Evolutionary conservation across 352 stramenopile species (phyloP), one percentile per base, ranked within the genome.

Genomic region (Pythium aristosporum): DNA sequence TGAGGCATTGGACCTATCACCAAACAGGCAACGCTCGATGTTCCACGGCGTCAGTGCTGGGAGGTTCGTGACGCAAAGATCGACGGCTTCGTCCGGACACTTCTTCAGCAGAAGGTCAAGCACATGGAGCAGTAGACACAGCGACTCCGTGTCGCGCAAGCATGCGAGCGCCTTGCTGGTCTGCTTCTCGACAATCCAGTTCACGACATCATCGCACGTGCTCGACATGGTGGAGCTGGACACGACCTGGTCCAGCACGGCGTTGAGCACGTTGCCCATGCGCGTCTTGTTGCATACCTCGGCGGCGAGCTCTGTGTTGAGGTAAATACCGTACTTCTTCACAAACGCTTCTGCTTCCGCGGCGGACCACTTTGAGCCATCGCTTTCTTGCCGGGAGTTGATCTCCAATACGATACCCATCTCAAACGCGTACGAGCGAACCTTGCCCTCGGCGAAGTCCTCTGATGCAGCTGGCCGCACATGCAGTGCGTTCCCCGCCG

Each of bases 21-120:
- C 87, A 69, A 94, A 94, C 5, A 96, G 69, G 44, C 76, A 85
- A 16, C 79, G 73, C 49, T 96, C 84, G 2, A 96, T 75, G 57
- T 96, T 96, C 82, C 85, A 94, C 13, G 85, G 85, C 39, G 85
- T 79, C 41, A 96, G 34, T 4, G 82, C 59, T 4, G 87, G 85
- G 36, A 92, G 93, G 53, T 82, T 83, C 13, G 56, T 61, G 2
- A 93, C 80, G 47, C 87, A 92, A 18, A 92, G 62, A 15, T 91
- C 81, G 59, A 94, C 81, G 34, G 84, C 71, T 66, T 92, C 79
- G 20, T 74, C 37, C 0, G 85, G 79, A 13, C 75, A 91, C 53
- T 91, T 94, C 57, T 94, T 96, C 21, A 94, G 61, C 56, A 96
- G 65, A 49, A 96, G 72, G 50, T 91, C 85, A 3, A 96, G 69